Conservation (phyloP, 495 filamentous ascomycete species). For the Daldinia childiae region DNA sequence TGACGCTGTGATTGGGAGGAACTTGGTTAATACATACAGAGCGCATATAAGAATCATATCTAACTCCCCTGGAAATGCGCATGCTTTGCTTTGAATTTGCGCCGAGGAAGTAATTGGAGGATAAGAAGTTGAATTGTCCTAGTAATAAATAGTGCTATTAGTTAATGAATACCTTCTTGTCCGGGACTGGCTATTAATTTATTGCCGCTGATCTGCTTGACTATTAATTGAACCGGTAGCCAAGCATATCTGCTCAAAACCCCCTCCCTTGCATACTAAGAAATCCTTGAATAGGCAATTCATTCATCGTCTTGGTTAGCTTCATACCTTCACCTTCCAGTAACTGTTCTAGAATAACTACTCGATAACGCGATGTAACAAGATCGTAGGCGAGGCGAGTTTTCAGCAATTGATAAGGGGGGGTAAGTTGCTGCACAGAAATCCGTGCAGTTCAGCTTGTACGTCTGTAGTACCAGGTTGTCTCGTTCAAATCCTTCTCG, state of each 20-base stretch:
- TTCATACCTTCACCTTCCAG: constrained; percentile 16
- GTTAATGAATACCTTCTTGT: constrained; percentile 33
- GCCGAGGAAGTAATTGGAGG: not conserved
- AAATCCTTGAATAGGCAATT: constrained; percentile 19
- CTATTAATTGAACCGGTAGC: not conserved
- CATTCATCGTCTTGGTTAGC: not conserved
- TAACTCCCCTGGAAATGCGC: not conserved
- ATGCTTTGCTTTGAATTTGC: not conserved
- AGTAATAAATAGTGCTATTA: not conserved
- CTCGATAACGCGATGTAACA: constrained; percentile 25
- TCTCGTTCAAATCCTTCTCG: not conserved
- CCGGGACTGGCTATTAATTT: constrained; percentile 24
- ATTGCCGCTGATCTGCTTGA: constrained; percentile 9
- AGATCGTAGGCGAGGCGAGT: constrained; percentile 13
- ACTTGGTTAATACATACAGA: not conserved
- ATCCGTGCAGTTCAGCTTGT: not conserved
- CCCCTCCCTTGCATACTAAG: not conserved
- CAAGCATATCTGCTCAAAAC: not conserved
- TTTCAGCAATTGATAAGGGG: not conserved
- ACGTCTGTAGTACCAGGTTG: not conserved
- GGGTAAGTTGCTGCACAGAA: not conserved
- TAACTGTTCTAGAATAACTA: constrained; percentile 26
- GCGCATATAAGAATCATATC: not conserved
- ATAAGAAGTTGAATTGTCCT: not conserved
- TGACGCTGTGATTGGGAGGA: constrained; percentile 10